Base-by-base conservation (phyloP, 495 filamentous ascomycete species). In the Aspergillus nidulans region DNA sequence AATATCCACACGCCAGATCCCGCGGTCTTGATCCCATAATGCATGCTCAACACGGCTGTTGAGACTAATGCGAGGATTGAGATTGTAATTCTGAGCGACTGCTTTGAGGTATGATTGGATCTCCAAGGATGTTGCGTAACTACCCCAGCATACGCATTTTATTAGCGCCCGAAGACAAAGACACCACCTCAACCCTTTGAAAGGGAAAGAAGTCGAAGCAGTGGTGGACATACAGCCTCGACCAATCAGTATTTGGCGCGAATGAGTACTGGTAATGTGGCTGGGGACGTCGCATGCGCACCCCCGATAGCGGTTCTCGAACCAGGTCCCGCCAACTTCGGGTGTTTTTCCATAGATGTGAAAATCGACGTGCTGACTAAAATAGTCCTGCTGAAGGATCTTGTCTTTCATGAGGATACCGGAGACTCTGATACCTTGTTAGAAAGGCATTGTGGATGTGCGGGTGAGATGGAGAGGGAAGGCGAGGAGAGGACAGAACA, bases 271-370 rank as follows among this genome's bases (percentile, higher is more conserved):
- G 47, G 9, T 49, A 49, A 10, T 20, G 26, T 49, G 47, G 18
- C 26, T 34, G 26, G 47, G 47, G 8, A 49, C 30, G 38, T 49
- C 47, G 47, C 47, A 49, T 12, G 47, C 47, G 23, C 47, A 49
- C 1, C 47, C 47, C 4, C 28, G 49, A 24, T 43, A 52, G 19
- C 49, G 49, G 40, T 55, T 45, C 44, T 55, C 32, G 42, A 44
- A 36, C 41, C 64, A 20, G 59, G 68, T 19, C 6, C 41, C 41
- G 41, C 41, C 41, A 20, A 43, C 15, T 20, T 43, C 41, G 41
- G 41, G 18, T 2, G 41, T 23, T 23, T 43, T 43, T 18, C 24
- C 41, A 20, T 43, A 43, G 16, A 43, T 43, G 19, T 43, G 41
- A 20, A 43, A 43, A 10, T 1, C 10, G 19, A 23, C 15, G 8